Conservation (phyloP, 441 rosid species). For the Gossypium aridum region DNA sequence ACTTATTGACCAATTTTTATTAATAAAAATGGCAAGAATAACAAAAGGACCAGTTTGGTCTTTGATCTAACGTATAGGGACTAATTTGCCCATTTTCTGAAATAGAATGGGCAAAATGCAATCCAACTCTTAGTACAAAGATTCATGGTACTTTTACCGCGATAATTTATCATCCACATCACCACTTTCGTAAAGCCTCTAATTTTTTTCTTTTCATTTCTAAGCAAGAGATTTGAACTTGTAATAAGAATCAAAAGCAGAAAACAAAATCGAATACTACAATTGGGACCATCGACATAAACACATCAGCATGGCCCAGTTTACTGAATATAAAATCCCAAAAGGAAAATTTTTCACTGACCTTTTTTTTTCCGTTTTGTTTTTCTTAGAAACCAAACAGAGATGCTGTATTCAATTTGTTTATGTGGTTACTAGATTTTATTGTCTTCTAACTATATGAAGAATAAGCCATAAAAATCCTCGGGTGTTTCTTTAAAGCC, state of each 20-base stretch:
- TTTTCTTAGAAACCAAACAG: constrained; percentile 7
- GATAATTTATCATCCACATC: too few species aligned
- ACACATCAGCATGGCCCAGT: neutral
- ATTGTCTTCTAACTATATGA: neutral
- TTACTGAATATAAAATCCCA: neutral
- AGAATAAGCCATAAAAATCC: neutral
- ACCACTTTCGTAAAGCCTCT: too few species aligned
- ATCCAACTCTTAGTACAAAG: too few species aligned
- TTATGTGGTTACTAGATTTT: neutral
- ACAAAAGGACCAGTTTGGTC: too few species aligned
- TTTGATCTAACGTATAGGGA: too few species aligned
- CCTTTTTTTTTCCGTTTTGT: neutral
- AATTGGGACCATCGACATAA: constrained; percentile 9
- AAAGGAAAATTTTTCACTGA: neutral
- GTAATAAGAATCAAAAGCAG: neutral
- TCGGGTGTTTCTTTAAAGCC: neutral
- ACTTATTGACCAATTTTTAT: too few species aligned
- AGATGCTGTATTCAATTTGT: neutral
- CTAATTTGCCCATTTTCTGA: too few species aligned
- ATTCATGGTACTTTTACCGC: too few species aligned
- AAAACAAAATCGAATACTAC: neutral
- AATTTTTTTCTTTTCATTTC: neutral
- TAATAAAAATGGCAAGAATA: too few species aligned
- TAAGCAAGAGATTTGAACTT: neutral
- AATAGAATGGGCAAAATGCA: too few species aligned